Percentiles rank a stretch among this genome's conserved stretches.
These are phyloP conservation scores for Talaromyces sp. DNA, from an alignment of 2,329 filamentous ascomycete species.

Conservation along the genomic window DNA sequence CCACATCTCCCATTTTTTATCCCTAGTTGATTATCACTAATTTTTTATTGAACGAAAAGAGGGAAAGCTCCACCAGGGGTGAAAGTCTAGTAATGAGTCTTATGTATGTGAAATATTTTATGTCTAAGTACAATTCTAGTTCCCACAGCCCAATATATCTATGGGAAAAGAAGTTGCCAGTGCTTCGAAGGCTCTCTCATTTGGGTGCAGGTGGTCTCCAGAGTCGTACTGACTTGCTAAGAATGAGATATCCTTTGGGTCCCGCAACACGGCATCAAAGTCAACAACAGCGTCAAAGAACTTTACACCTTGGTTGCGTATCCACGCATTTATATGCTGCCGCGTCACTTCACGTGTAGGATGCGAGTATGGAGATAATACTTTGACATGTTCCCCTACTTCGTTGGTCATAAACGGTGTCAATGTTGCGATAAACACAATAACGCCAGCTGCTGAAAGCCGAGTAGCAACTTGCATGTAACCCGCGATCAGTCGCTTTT, in stretches of 20 bases:
- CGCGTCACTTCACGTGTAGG: constrained; percentile 56
- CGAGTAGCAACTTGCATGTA: constrained; percentile 58
- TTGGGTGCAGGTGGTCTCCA: constrained; percentile 65
- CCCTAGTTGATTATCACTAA: no score
- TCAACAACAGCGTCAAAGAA: constrained; percentile 61
- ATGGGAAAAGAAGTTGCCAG: constrained; percentile 60
- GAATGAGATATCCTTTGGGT: constrained; percentile 49
- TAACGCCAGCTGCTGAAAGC: constrained; percentile 53
- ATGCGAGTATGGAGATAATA: constrained; percentile 52
- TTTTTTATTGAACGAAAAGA: no score
- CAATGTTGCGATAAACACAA: constrained; percentile 62
- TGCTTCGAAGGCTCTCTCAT: constrained; percentile 56
- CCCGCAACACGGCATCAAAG: constrained; percentile 57
- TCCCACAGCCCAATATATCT: constrained; percentile 46
- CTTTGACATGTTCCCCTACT: constrained; percentile 24
- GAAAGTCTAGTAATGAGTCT: background rate
- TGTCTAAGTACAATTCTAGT: no score
- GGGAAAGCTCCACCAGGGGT: no score
- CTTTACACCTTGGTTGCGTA: constrained; percentile 47
- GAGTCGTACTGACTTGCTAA: constrained; percentile 54
- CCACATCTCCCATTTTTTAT: no score
- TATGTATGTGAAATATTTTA: background rate
- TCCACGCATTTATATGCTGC: constrained; percentile 59
- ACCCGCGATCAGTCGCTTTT: constrained; percentile 53
- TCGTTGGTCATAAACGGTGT: constrained; percentile 56